Evolutionary conservation across 192 early-diverging fungal genomes (phyloP), one percentile per base, ranked within the genome.

Genomic region (Coemansia sp.): DNA sequence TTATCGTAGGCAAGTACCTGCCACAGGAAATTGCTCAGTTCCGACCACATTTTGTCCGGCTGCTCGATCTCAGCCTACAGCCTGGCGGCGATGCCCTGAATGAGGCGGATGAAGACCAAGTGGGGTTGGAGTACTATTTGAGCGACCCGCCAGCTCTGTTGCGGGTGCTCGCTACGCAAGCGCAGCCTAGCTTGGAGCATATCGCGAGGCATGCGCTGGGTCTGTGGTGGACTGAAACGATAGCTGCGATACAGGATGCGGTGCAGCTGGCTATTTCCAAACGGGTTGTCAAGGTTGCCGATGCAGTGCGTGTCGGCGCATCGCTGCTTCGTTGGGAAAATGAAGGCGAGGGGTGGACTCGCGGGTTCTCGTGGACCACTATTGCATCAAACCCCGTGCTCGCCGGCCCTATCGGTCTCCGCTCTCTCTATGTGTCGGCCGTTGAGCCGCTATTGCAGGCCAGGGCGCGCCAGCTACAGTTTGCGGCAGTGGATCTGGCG

Each of bases 1-100:
- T 80, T 23, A 74, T 80, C 18, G 65, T 71, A 1, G 68, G 72
- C 57, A 70, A 70, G 53, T 71, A 80, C 46, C 56, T 80, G 62
- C 77, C 77, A 13, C 39, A 28, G 26, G 71, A 66, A 36, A 63
- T 80, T 18, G 67, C 72, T 43, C 77, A 67, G 62, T 80, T 68
- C 45, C 37, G 67, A 1, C 77, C 77, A 48, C 68, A 20, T 20
- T 23, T 79, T 57, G 60, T 69, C 26, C 77, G 71, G 18, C 57
- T 79, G 16, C 64, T 79, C 23, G 77, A 79, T 26, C 21, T 28
- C 26, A 57, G 51, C 21, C 10, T 69, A 34, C 26, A 58, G 38
- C 36, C 63, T 3, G 60, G 37, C 14, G 43, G 43, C 33, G 60
- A 58, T 3, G 4, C 24, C 33, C 65, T 74, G 60, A 23, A 60